Evolutionary conservation across 257 asterid genomes (phyloP).

Genomic region (Henckelia pumila): DNA sequence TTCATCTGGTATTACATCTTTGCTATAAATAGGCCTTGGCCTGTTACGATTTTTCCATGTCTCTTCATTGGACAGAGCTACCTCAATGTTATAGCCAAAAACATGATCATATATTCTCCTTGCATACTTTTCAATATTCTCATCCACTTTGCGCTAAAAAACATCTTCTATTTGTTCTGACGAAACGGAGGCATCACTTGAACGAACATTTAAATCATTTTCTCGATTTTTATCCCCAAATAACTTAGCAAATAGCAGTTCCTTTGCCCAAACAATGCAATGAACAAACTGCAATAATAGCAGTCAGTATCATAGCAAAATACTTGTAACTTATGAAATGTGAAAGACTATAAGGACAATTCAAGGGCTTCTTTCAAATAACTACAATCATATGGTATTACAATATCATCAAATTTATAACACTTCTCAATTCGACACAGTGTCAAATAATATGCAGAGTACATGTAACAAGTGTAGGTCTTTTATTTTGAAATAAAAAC

Average conservation of each 20-base stretch:
- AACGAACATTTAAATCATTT: slow-evolving; percentile 79
- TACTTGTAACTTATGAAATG: neutral
- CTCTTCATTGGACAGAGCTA: slow-evolving; percentile 87
- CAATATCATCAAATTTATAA: slow-evolving; percentile 4
- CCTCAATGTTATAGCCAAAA: slow-evolving; percentile 90
- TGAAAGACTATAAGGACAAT: neutral
- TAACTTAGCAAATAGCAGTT: slow-evolving; percentile 88
- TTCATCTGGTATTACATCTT: slow-evolving; percentile 55
- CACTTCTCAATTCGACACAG: slow-evolving; percentile 7
- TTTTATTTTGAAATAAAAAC: neutral
- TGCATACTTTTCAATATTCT: slow-evolving; percentile 71
- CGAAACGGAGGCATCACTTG: slow-evolving; percentile 73
- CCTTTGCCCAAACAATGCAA: slow-evolving; percentile 99
- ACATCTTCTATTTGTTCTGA: slow-evolving; percentile 64
- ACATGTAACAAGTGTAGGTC: neutral
- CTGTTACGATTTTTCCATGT: slow-evolving; percentile 82
- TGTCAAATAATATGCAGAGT: slow-evolving; percentile 1
- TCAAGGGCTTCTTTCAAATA: slow-evolving; percentile 7
- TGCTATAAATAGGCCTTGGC: slow-evolving; percentile 81
- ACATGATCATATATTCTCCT: slow-evolving; percentile 92
- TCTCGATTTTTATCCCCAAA: slow-evolving; percentile 93
- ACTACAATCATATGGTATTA: slow-evolving; percentile 1
- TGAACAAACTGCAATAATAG: slow-evolving; percentile 79
- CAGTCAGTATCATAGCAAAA: slow-evolving; percentile 18
- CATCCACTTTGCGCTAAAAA: slow-evolving; percentile 61